A percentile compares a stretch with the other conserved stretches of the same genome.
These are phyloP conservation scores for Groenewaldozyma auringiensis DNA, from an alignment of 1,139 yeast genomes.

Conservation along the genomic window DNA sequence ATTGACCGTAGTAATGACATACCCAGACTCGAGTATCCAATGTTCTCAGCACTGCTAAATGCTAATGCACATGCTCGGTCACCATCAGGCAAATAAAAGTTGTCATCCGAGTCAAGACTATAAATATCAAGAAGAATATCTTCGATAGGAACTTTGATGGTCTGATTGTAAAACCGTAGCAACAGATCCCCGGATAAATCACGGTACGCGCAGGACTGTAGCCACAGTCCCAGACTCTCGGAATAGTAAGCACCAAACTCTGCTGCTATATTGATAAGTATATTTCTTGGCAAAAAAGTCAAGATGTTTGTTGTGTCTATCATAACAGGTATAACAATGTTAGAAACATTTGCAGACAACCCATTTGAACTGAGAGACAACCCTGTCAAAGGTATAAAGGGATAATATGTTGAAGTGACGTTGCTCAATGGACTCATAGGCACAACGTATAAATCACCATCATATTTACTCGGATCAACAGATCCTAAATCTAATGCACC, in stretches of 20 bases:
- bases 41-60: constrained; percentile 42
- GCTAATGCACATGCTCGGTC: constrained; percentile 53
- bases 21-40: constrained; percentile 57
- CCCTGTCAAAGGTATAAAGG: constrained; percentile 49
- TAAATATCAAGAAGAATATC: constrained; percentile 42
- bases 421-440: constrained; percentile 14
- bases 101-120: constrained; percentile 22
- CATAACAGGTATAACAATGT: constrained; percentile 44
- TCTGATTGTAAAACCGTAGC: constrained; percentile 45
- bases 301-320: constrained; percentile 52
- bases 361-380: constrained; percentile 41
- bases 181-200: constrained; percentile 48
- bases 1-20: constrained; percentile 48
- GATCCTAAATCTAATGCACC: constrained; percentile 20
- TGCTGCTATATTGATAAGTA: constrained; percentile 58
- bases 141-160: constrained; percentile 48
- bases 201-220: constrained; percentile 53
- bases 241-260: constrained; percentile 68
- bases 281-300: constrained; percentile 50
- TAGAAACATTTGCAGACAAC: constrained; percentile 34
- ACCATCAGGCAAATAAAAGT: constrained; percentile 42
- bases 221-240: constrained; percentile 47
- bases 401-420: constrained; percentile 9
- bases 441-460: constrained; percentile 17
- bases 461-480: constrained; percentile 16